Evolutionary conservation across 2,329 filamentous ascomycete species (phyloP), one percentile per base, ranked within the genome.

Genomic region (Paecilomyces formosus): DNA sequence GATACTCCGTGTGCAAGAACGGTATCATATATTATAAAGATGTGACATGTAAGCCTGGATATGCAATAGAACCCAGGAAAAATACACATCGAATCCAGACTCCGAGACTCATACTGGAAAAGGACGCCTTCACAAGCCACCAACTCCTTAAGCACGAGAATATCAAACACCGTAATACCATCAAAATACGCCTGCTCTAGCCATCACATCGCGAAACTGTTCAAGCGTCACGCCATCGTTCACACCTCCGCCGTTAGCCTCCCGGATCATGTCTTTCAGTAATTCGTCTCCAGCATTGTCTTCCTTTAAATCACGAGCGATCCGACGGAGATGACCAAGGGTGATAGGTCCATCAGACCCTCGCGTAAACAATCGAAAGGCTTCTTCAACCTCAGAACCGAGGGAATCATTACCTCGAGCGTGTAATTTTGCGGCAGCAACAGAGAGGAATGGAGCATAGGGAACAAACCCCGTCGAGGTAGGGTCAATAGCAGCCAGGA

Each of bases 221-320:
- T 89, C 87, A 68, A 87, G 79, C 49, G 80, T 84, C 9, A 96
- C 93, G 7, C 89, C 90, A 58, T 79, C 82, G 39, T 80, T 84
- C 11, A 89, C 82, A 15, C 88, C 87, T 1, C 90, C 91, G 2
- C 89, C 90, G 73, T 95, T 97, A 54, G 93, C 94, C 79, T 97
- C 93, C 54, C 92, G 78, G 59, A 99, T 88, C 94, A 99, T 99
- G 78, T 97, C 92, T 76, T 85, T 85, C 69, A 99, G 77, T 69
- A 96, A 76, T 54, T 90, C 87, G 67, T 97, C 94, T 60, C 85
- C 84, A 24, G 96, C 87, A 61, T 62, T 66, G 55, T 87, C 90
- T 75, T 96, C 91, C 74, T 91, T 90, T 66, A 99, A 76, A 66
- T 90, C 84, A 65, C 84, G 85, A 50, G 92, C 92, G 57, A 97